phyloP scores from a whole-genome alignment of 75 land plant species.

The Picea glauca region DNA sequence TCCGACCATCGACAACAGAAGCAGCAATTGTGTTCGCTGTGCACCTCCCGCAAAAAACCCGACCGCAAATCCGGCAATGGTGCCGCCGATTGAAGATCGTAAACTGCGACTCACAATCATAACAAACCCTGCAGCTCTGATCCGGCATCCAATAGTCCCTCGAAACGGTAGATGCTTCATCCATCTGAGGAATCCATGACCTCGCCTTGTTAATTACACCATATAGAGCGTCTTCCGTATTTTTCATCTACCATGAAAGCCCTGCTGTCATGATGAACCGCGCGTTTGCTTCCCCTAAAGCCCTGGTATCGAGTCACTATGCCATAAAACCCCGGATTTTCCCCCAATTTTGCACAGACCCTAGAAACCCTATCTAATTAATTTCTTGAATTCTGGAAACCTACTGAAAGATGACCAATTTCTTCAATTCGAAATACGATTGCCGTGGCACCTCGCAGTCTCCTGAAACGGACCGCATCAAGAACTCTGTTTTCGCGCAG shows the following conservation, averaged over 20 bases:
- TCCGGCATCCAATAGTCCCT: slow-evolving; percentile 98
- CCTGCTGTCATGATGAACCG: neutral
- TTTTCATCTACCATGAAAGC: slow-evolving; percentile 7
- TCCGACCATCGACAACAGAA: slow-evolving; percentile 17
- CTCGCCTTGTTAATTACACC: slow-evolving; percentile 39
- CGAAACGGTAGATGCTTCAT: slow-evolving; percentile 59
- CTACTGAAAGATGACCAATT: too few relatives aligned
- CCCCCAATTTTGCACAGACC: neutral
- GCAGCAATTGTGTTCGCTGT: slow-evolving; percentile 71
- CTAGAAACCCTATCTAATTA: neutral
- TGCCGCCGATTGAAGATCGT: slow-evolving; percentile 84
- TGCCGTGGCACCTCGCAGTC: neutral
- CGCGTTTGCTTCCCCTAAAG: neutral
- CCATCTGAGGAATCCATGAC: slow-evolving; percentile 69
- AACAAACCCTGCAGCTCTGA: slow-evolving; percentile 87
- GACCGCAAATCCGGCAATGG: slow-evolving; percentile 89
- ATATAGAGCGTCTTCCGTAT: neutral
- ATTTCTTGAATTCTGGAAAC: neutral
- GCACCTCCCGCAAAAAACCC: slow-evolving; percentile 85
- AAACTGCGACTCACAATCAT: slow-evolving; percentile 85
- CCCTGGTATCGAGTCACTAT: neutral
- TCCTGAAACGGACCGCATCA: neutral
- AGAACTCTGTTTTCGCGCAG: neutral
- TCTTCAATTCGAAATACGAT: neutral
- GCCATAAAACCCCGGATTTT: neutral